Conservation (phyloP, 176 grass and related monocot genomes). For the Pontederia crassipes region DNA sequence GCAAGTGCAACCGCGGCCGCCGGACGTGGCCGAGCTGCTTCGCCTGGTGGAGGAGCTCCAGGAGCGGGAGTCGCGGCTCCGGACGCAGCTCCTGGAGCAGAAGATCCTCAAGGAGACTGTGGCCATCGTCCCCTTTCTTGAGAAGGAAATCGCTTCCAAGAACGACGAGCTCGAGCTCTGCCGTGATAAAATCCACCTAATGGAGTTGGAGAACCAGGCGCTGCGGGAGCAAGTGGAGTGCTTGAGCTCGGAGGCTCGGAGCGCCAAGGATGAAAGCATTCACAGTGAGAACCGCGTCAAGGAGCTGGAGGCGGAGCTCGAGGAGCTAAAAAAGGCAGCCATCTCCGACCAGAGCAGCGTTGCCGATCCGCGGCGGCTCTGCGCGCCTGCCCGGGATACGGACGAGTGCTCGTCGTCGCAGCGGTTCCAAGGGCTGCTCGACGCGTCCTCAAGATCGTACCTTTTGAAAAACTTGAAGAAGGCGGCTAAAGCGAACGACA, state of each 20-base stretch:
- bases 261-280: not conserved
- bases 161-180: conserved; percentile 35
- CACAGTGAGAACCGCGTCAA: conserved; percentile 45
- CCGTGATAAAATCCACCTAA: conserved; percentile 28
- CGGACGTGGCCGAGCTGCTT: conserved; percentile 69
- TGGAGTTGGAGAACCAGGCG: conserved; percentile 63
- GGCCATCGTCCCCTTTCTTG: conserved; percentile 74
- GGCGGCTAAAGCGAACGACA: conserved; percentile 16
- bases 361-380: not conserved
- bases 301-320: conserved; percentile 62
- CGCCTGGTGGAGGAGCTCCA: conserved; percentile 80
- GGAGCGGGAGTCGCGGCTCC: conserved; percentile 85
- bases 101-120: conserved; percentile 89
- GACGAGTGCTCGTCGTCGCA: conserved; percentile 81
- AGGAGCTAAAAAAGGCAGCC: conserved; percentile 34
- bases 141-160: conserved; percentile 69
- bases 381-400: conserved; percentile 15
- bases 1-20: conserved; percentile 57
- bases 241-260: conserved; percentile 32
- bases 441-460: conserved; percentile 13
- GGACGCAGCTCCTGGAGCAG: conserved; percentile 80
- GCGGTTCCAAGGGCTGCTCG: conserved; percentile 17
- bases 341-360: not conserved
- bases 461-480: conserved; percentile 4
- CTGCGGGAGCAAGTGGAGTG: conserved; percentile 55